Conservation (phyloP, 352 stramenopile species). For the Globisporangium orthogonon region DNA sequence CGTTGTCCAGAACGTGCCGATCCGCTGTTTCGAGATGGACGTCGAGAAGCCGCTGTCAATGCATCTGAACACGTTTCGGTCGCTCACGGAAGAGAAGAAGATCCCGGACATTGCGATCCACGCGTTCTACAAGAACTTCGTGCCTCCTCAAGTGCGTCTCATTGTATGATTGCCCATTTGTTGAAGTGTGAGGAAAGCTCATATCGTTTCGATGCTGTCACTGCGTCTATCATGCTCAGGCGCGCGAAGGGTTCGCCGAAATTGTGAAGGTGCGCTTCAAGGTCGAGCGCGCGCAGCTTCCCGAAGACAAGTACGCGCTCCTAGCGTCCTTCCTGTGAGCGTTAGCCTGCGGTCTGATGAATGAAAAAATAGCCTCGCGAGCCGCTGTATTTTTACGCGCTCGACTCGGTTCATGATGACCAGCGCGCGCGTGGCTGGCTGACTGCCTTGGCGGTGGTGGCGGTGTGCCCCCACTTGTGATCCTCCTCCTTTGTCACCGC, state of each 20-base stretch:
- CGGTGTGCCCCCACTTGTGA: background rate
- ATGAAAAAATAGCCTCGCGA: background rate
- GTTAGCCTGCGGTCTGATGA: no score
- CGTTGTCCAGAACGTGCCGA: constrained; percentile 30
- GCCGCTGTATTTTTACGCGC: no score
- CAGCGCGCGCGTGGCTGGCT: no score
- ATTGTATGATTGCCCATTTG: no score
- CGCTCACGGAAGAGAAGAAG: constrained; percentile 60
- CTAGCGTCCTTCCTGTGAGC: constrained; percentile 63
- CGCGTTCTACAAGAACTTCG: constrained; percentile 81
- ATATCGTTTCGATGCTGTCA: background rate
- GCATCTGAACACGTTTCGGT: constrained; percentile 83
- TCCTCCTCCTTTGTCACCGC: background rate
- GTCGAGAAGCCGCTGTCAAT: constrained; percentile 71
- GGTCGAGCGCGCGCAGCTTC: constrained; percentile 28
- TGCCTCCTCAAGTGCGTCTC: constrained; percentile 29
- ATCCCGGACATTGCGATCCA: constrained; percentile 86
- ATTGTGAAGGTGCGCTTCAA: constrained; percentile 67
- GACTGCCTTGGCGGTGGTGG: no score
- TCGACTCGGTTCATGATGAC: no score
- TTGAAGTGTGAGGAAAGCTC: no score
- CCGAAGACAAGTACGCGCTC: constrained; percentile 27
- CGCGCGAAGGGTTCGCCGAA: constrained; percentile 63
- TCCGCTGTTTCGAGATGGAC: constrained; percentile 78
- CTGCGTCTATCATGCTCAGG: constrained; percentile 20